phyloP scores from a whole-genome alignment of 768 basidiomycete species.

The Lyophyllum decastes region DNA sequence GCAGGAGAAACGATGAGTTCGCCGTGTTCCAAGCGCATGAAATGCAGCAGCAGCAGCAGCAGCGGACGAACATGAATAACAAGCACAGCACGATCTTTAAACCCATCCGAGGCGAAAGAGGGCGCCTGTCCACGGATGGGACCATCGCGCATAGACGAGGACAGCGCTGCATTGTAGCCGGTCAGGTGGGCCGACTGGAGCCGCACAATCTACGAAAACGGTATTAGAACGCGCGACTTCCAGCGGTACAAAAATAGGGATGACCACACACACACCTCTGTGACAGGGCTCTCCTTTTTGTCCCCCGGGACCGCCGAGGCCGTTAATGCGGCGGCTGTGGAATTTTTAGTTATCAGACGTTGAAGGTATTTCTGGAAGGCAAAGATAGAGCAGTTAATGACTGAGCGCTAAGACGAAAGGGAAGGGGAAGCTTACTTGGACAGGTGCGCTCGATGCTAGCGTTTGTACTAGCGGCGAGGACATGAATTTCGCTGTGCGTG shows the following conservation, averaged over 20 bases:
- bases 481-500: conserved; percentile 76
- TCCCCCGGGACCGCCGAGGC: conserved; percentile 10
- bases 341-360: conserved; percentile 41
- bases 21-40: conserved; percentile 7
- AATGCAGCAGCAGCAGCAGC: not conserved
- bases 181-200: conserved; percentile 76
- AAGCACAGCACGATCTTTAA: conserved; percentile 51
- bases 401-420: not conserved
- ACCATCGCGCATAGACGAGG: conserved; percentile 72
- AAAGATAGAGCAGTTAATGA: not conserved
- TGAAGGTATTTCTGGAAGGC: conserved; percentile 49
- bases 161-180: conserved; percentile 75
- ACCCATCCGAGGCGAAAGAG: conserved; percentile 52
- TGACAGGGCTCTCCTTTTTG: conserved; percentile 34
- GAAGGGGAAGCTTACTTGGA: conserved; percentile 45
- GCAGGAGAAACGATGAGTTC: not conserved
- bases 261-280: conserved; percentile 48
- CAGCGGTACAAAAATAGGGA: not conserved
- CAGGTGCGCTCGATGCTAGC: conserved; percentile 60
- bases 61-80: conserved; percentile 59
- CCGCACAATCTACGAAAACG: conserved; percentile 59
- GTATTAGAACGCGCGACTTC: not conserved
- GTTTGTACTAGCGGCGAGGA: conserved; percentile 74
- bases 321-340: conserved; percentile 12
- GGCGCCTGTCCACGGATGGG: conserved; percentile 64